These are phyloP conservation scores for Patellifolia procumbens DNA, from an alignment of 179 eudicot genomes.

Conservation along the genomic window DNA sequence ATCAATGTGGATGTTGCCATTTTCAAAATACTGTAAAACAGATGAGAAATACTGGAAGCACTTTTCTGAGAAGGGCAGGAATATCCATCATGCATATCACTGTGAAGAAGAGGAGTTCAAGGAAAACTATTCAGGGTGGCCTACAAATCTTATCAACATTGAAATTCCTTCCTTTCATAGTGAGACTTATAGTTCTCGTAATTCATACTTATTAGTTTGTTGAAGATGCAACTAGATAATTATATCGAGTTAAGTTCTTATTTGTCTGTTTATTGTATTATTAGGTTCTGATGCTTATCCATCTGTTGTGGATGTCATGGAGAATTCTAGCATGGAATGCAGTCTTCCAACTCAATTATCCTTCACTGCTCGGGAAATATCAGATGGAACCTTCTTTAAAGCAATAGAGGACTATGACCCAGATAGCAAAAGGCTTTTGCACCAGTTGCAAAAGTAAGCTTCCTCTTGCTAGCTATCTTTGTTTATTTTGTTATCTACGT, in stretches of 20 bases:
- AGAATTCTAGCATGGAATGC: conserved; percentile 68
- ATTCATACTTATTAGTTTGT: conserved; percentile 9
- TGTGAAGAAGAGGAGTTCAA: conserved; percentile 68
- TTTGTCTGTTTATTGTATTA: conserved; percentile 20
- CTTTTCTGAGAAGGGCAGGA: conserved; percentile 51
- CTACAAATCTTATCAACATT: conserved; percentile 77
- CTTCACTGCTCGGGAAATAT: conserved; percentile 82
- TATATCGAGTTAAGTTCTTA: background rate
- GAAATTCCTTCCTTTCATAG: conserved; percentile 78
- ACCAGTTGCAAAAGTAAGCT: conserved; percentile 74
- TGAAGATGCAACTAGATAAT: conserved; percentile 19
- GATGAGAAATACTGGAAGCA: conserved; percentile 67
- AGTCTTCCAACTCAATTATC: conserved; percentile 82
- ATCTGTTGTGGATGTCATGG: conserved; percentile 48
- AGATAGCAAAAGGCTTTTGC: conserved; percentile 70
- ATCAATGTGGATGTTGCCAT: conserved; percentile 92
- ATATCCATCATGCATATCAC: conserved; percentile 52
- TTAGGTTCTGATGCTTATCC: conserved; percentile 79
- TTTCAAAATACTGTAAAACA: conserved; percentile 74
- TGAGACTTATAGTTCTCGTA: conserved; percentile 25
- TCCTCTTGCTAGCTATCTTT: conserved; percentile 1
- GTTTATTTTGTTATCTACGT: background rate
- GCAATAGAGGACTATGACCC: conserved; percentile 92
- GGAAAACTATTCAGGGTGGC: conserved; percentile 89
- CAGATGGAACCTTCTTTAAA: conserved; percentile 91